Conservation (phyloP, 108 stramenopile genomes). For the Cyclotella choctawhatcheeana region DNA sequence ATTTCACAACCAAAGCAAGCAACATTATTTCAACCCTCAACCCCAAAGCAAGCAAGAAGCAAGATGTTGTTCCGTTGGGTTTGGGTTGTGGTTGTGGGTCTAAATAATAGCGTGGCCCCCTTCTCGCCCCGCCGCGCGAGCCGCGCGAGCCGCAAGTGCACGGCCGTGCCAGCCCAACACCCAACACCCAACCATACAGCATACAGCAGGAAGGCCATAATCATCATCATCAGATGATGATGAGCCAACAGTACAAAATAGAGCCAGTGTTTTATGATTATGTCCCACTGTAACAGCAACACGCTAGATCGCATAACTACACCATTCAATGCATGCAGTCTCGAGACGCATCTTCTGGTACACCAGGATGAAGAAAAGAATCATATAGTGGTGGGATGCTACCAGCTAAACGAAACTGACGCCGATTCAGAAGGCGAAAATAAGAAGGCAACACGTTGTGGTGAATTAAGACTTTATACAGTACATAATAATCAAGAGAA, state of each 20-base stretch:
- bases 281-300: neutral
- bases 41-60: no score
- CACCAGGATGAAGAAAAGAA: neutral
- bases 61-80: no score
- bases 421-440: neutral
- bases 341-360: slow-evolving; percentile 53
- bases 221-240: neutral
- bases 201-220: neutral
- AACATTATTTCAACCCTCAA: no score
- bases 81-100: no score
- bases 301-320: slow-evolving; percentile 56
- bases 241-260: no score
- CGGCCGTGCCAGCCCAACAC: neutral
- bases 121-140: neutral
- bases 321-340: slow-evolving; percentile 76
- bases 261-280: no score
- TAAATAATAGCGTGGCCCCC: no score
- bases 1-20: no score
- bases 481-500: slow-evolving; percentile 24
- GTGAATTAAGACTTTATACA: slow-evolving; percentile 47
- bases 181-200: neutral
- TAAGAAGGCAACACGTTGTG: slow-evolving; percentile 32
- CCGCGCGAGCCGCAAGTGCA: no score
- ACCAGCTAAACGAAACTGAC: slow-evolving; percentile 68
- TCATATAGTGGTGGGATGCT: slow-evolving; percentile 74